Conservation (phyloP, 2,329 filamentous ascomycete genomes). For the Colletotrichum ledebouriae region DNA sequence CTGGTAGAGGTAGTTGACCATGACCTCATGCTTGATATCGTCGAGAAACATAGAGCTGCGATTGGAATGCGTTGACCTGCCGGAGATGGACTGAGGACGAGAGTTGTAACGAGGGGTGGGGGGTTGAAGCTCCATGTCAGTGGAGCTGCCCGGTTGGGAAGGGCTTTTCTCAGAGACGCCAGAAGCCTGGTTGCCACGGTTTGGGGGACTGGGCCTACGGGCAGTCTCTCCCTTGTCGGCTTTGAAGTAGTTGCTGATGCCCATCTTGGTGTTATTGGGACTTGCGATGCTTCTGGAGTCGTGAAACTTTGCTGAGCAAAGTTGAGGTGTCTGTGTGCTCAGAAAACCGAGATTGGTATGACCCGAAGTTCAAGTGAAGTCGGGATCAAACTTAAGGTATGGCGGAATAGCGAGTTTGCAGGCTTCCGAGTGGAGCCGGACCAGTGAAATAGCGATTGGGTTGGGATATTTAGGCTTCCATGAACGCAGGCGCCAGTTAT, state of each 20-base stretch:
- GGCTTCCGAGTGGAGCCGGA: slow-evolving; percentile 39
- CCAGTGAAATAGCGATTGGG: slow-evolving; percentile 26
- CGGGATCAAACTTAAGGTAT: background rate
- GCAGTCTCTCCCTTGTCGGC: slow-evolving; percentile 58
- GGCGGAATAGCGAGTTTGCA: slow-evolving; percentile 27
- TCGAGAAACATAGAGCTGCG: slow-evolving; percentile 71
- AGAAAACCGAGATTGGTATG: background rate
- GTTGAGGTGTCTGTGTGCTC: background rate
- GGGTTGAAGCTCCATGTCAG: slow-evolving; percentile 63
- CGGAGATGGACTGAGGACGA: slow-evolving; percentile 66
- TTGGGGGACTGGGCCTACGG: slow-evolving; percentile 43
- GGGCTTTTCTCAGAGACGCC: slow-evolving; percentile 55
- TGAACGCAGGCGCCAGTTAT: slow-evolving; percentile 26
- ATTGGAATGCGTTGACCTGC: slow-evolving; percentile 60
- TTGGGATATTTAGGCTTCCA: slow-evolving; percentile 30
- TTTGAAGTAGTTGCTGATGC: slow-evolving; percentile 74
- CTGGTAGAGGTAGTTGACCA: slow-evolving; percentile 87
- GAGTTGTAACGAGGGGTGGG: slow-evolving; percentile 63
- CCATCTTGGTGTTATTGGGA: slow-evolving; percentile 61
- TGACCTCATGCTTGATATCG: slow-evolving; percentile 84
- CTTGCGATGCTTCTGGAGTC: too few species aligned
- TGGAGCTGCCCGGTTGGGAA: slow-evolving; percentile 48
- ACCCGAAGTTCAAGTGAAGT: slow-evolving; percentile 1
- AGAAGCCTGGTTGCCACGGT: slow-evolving; percentile 46
- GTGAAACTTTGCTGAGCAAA: too few species aligned